These are phyloP conservation scores for Plenodomus tracheiphilus DNA, from an alignment of 2,329 filamentous ascomycete genomes.

Conservation along the genomic window DNA sequence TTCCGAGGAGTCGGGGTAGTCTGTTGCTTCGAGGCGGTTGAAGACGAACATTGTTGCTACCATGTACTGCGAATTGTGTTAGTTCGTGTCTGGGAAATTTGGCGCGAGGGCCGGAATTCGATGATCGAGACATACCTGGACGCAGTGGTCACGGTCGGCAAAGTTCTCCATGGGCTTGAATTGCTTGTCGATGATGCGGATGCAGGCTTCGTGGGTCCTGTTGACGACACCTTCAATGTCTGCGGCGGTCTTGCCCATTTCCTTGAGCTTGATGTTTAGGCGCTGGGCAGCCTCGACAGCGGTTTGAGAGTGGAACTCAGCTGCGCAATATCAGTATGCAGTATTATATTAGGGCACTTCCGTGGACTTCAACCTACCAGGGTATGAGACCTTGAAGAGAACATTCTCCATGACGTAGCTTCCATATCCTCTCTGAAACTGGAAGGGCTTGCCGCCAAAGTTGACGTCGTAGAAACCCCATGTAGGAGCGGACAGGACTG, in stretches of 20 bases:
- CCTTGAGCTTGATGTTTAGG: constrained; percentile 80
- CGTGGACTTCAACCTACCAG: constrained; percentile 60
- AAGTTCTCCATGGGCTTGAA: constrained; percentile 99
- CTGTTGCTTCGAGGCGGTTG: constrained; percentile 87
- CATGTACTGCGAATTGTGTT: constrained; percentile 70
- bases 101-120: not conserved
- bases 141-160: constrained; percentile 98
- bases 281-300: constrained; percentile 93
- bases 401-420: constrained; percentile 99
- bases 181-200: constrained; percentile 99
- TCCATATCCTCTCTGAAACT: constrained; percentile 94
- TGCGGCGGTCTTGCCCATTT: constrained; percentile 83
- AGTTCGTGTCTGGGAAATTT: constrained; percentile 11
- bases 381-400: constrained; percentile 99
- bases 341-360: not conserved
- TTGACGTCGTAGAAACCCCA: constrained; percentile 99
- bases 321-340: constrained; percentile 40
- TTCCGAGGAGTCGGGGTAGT: constrained; percentile 92
- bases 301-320: constrained; percentile 98
- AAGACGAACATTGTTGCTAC: constrained; percentile 93
- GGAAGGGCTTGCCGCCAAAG: constrained; percentile 88
- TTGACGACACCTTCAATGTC: constrained; percentile 91
- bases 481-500: constrained; percentile 85
- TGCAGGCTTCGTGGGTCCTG: constrained; percentile 96
- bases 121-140: constrained; percentile 62